Evolutionary conservation across 192 early-diverging fungal species (phyloP).

Genomic region (Coemansia asiatica): DNA sequence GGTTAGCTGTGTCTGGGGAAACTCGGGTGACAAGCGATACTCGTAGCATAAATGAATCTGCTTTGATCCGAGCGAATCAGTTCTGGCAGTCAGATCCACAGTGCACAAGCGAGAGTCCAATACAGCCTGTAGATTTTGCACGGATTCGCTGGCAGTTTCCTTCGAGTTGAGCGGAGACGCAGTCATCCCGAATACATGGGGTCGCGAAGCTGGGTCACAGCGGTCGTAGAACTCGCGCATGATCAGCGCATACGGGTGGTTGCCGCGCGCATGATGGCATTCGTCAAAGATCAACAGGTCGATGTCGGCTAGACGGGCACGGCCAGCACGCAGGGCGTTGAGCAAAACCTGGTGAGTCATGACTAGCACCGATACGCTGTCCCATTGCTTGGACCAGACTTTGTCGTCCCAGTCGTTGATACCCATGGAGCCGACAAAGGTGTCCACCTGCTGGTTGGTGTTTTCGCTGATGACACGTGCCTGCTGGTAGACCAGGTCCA

Average conservation of each 20-base stretch:
- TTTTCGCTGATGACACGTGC: constrained; percentile 71
- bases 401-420: constrained; percentile 62
- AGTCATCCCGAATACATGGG: constrained; percentile 90
- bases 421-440: constrained; percentile 68
- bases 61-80: constrained; percentile 8
- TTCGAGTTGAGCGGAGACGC: constrained; percentile 74
- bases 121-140: constrained; percentile 58
- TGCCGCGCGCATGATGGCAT: constrained; percentile 82
- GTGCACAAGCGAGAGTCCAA: constrained; percentile 64
- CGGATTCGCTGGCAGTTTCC: constrained; percentile 32
- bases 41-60: constrained; percentile 43
- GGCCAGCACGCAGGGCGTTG: constrained; percentile 72
- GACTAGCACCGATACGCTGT: constrained; percentile 70
- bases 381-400: constrained; percentile 63
- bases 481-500: constrained; percentile 88
- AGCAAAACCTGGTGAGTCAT: constrained; percentile 87
- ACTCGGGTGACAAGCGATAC: constrained; percentile 57
- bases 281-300: constrained; percentile 93
- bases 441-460: constrained; percentile 60
- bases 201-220: constrained; percentile 53
- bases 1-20: constrained; percentile 51
- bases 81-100: constrained; percentile 39
- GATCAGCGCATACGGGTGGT: constrained; percentile 74
- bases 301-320: constrained; percentile 64
- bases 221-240: constrained; percentile 80